Evolutionary conservation across 768 basidiomycete genomes (phyloP).

Genomic region (Mycena kentingensis): DNA sequence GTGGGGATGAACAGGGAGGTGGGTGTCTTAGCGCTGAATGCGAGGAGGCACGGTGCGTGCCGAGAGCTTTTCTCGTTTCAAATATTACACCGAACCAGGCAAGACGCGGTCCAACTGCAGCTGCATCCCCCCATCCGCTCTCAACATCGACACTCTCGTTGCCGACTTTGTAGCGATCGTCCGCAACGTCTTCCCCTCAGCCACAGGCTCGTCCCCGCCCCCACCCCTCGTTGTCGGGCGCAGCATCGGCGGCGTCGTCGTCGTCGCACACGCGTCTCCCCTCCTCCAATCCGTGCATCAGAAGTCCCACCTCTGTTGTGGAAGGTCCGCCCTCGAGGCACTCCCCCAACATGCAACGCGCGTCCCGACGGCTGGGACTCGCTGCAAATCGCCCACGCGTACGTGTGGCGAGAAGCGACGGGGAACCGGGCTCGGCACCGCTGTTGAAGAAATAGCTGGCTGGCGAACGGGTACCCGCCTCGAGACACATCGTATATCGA

Average conservation of each 20-base stretch:
- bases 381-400: too few relatives aligned
- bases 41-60: constrained; percentile 79
- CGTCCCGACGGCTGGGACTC: constrained; percentile 86
- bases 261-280: constrained; percentile 72
- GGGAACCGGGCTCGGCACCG: too few relatives aligned
- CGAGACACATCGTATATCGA: too few relatives aligned
- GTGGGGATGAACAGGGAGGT: constrained; percentile 62
- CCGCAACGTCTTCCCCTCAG: constrained; percentile 67
- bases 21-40: constrained; percentile 82
- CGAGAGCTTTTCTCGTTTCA: not conserved
- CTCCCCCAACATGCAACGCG: constrained; percentile 84
- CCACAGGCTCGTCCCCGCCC: constrained; percentile 26
- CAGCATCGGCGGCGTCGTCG: constrained; percentile 96
- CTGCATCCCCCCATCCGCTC: constrained; percentile 48
- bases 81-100: constrained; percentile 40
- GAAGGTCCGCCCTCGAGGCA: constrained; percentile 92
- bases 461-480: too few relatives aligned
- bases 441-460: too few relatives aligned
- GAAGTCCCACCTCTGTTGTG: constrained; percentile 77
- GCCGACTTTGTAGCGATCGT: constrained; percentile 75
- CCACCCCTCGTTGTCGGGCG: constrained; percentile 72
- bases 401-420: too few relatives aligned
- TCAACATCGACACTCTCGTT: constrained; percentile 73
- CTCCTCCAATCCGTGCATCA: constrained; percentile 59
- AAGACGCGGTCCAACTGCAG: constrained; percentile 65